These are phyloP conservation scores for Daldinia grandis DNA, from an alignment of 495 filamentous ascomycete genomes.

Conservation along the genomic window DNA sequence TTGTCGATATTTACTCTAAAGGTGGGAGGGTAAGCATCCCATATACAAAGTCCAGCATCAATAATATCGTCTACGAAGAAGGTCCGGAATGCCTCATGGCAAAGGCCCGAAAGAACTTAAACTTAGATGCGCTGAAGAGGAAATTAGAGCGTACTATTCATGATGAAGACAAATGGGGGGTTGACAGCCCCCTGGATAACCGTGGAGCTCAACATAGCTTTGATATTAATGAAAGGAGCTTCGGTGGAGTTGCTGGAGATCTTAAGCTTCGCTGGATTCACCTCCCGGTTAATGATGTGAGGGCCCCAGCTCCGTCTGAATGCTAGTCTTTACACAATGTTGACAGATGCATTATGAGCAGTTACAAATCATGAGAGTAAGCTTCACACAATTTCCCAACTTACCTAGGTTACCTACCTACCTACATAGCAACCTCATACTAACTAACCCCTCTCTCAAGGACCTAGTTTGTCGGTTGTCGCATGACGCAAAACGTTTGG, in stretches of 20 bases:
- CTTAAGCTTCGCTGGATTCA: conserved; percentile 28
- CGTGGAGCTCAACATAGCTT: not conserved
- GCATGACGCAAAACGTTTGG: conserved; percentile 8
- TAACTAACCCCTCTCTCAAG: not conserved
- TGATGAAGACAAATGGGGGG: conserved; percentile 8
- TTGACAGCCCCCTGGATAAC: not conserved
- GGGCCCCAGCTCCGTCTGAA: not conserved
- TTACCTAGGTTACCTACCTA: no score
- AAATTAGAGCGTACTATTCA: not conserved
- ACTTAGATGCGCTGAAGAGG: not conserved
- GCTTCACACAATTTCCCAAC: not conserved
- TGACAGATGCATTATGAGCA: not conserved
- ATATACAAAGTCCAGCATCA: conserved; percentile 5
- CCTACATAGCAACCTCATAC: not conserved
- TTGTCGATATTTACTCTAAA: conserved; percentile 13
- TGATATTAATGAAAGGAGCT: not conserved
- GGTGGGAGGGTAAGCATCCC: conserved; percentile 12
- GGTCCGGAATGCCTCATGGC: conserved; percentile 18
- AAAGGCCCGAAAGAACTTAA: not conserved
- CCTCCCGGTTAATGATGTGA: conserved; percentile 27
- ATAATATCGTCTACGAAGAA: conserved; percentile 17
- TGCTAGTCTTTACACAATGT: not conserved
- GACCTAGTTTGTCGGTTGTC: conserved; percentile 19
- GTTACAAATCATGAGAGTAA: conserved; percentile 20
- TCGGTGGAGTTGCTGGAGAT: not conserved